These are phyloP conservation scores for Comarum palustre DNA, from an alignment of 306 rosid species.

Conservation along the genomic window DNA sequence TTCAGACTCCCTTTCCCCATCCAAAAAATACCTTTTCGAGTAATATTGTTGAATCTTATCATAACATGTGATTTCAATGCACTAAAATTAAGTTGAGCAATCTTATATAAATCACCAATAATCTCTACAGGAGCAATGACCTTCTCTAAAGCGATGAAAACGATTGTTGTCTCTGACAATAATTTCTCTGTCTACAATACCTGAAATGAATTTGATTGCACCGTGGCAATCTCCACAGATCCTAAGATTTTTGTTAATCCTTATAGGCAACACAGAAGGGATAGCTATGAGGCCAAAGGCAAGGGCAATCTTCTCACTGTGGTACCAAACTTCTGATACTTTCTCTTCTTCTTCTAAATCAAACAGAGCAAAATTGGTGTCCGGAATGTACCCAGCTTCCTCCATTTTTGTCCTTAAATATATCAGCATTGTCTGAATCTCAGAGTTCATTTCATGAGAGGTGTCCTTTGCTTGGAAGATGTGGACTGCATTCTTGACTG, in stretches of 20 bases:
- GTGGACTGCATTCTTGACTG: constrained; percentile 57
- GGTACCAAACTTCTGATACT: background rate
- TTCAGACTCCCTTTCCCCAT: background rate
- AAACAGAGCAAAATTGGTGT: constrained; percentile 59
- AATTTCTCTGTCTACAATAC: constrained; percentile 62
- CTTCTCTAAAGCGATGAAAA: constrained; percentile 59
- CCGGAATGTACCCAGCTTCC: constrained; percentile 65
- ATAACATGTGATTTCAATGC: background rate
- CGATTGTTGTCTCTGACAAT: constrained; percentile 68
- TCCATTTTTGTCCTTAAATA: constrained; percentile 53
- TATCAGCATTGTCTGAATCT: constrained; percentile 64
- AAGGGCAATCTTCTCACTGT: background rate
- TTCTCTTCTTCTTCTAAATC: constrained; percentile 64
- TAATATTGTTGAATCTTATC: background rate
- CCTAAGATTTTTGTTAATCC: constrained; percentile 63
- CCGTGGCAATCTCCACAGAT: constrained; percentile 48
- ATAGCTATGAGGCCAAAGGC: constrained; percentile 63
- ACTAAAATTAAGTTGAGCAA: background rate
- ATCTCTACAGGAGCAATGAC: constrained; percentile 60
- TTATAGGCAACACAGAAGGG: constrained; percentile 55
- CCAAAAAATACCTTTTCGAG: background rate
- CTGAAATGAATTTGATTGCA: constrained; percentile 49
- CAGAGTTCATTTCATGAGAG: constrained; percentile 57
- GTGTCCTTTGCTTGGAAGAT: constrained; percentile 74
- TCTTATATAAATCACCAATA: constrained; percentile 48